Conservation (phyloP, 1,284 basidiomycete genomes). For the Marasmius sp. region DNA sequence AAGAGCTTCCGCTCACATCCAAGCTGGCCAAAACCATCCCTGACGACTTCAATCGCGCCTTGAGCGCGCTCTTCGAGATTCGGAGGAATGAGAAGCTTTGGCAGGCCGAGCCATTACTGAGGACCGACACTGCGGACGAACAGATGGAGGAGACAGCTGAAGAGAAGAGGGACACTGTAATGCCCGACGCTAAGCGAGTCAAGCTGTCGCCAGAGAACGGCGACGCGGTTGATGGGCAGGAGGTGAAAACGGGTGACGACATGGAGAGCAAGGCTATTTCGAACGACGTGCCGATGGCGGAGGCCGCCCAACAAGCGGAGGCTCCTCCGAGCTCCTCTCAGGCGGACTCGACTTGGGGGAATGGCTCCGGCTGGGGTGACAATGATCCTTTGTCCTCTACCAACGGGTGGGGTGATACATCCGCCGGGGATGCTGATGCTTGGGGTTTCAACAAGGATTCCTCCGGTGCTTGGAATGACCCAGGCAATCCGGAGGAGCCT, state of each 20-base stretch:
- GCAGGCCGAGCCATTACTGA: background rate
- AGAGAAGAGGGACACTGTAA: background rate
- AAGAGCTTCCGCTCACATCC: slow-evolving; percentile 58
- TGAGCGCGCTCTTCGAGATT: slow-evolving; percentile 34
- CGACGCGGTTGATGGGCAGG: background rate
- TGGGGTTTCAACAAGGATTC: background rate
- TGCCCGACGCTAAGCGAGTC: background rate
- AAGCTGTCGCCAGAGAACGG: background rate
- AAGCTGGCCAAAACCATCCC: slow-evolving; percentile 53
- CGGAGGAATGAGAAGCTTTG: background rate
- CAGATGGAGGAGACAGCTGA: background rate
- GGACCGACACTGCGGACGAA: background rate
- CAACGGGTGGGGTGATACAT: background rate
- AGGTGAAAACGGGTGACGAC: background rate
- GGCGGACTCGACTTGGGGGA: background rate
- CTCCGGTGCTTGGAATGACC: slow-evolving; percentile 7
- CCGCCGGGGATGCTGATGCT: slow-evolving; percentile 8
- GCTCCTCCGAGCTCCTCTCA: background rate
- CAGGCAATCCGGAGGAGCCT: background rate
- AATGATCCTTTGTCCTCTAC: background rate
- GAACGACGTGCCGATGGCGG: background rate
- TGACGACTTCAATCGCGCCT: slow-evolving; percentile 51
- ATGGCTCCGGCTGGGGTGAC: background rate
- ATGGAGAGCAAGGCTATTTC: background rate
- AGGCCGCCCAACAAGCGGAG: background rate